Base-by-base conservation (phyloP, 2,329 filamentous ascomycete genomes). In the Aplosporella prunicola region DNA sequence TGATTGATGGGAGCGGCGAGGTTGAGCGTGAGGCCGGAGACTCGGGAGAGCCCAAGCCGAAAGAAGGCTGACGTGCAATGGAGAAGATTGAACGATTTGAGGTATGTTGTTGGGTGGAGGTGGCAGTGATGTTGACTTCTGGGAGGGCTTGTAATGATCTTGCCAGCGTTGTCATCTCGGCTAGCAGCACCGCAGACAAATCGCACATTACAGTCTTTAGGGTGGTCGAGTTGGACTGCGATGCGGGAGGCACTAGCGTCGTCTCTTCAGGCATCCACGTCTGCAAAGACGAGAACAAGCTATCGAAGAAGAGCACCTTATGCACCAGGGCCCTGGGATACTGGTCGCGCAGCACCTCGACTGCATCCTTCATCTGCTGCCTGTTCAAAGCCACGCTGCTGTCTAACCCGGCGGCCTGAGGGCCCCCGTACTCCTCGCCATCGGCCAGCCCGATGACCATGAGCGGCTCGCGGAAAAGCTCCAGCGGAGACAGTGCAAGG, bases 391-490 rank as follows among this genome's bases (percentile, higher is more conserved):
- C 38, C 14, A 25, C 26, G 27, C 27, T 40, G 20, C 27, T 40
- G 22, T 42, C 40, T 45, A 78, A 76, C n/a, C n/a, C n/a, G 51
- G 68, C 68, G 51, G 78, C 74, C 16, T 65, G 57, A 43, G 68
- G 68, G 42, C 68, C 9, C 15, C 28, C 32, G 45, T 61, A 68
- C 58, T 93, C 85, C 26, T 66, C 62, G 32, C 83, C 86, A 60
- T 96, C 89, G 11, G 85, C 83, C 41, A 96, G 69, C 3, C 85
- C 89, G 44, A 98, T 74, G 17, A 96, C 71, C 35, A 82, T 76
- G 37, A 95, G 69, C 7, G 86, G 82, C 57, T 93, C 85, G 49
- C 88, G 76, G 58, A 85, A 93, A 28, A 89, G 68, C 57, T 98
- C 91, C 66, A 95, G 95, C 1, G 91, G 88, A 24, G 82, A 82